Evolutionary conservation across 345 rosid species (phyloP).

Genomic region (Pistacia integerrima): DNA sequence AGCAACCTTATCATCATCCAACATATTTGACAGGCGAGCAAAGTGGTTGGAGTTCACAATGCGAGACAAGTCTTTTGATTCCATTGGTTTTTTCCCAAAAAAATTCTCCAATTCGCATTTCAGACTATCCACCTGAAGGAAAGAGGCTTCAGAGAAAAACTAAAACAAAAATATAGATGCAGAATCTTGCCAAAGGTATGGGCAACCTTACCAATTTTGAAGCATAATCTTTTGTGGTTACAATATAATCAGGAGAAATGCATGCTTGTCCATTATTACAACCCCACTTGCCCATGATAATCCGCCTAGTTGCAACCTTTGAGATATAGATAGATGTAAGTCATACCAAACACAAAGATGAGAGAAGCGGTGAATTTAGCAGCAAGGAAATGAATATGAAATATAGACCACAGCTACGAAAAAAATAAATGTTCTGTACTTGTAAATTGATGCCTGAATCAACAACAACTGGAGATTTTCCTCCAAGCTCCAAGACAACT

Average conservation of each 20-base stretch:
- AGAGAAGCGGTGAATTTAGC: constrained; percentile 1
- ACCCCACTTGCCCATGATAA: constrained; percentile 91
- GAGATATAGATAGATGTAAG: constrained; percentile 21
- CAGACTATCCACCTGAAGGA: constrained; percentile 59
- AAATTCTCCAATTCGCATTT: constrained; percentile 64
- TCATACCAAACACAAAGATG: constrained; percentile 12
- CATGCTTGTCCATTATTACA: constrained; percentile 94
- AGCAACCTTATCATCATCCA: constrained; percentile 88
- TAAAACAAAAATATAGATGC: constrained; percentile 9
- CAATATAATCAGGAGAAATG: constrained; percentile 77
- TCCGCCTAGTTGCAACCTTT: constrained; percentile 78
- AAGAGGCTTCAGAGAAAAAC: constrained; percentile 19
- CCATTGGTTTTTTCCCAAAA: constrained; percentile 78
- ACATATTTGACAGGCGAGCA: constrained; percentile 63
- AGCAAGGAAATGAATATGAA: constrained; percentile 6
- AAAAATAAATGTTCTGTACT: constrained; percentile 34
- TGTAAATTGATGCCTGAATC: constrained; percentile 71
- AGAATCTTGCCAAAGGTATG: constrained; percentile 18
- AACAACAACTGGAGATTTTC: constrained; percentile 84
- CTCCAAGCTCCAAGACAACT: constrained; percentile 91
- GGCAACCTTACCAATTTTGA: constrained; percentile 65
- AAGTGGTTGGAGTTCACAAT: constrained; percentile 85
- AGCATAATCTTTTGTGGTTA: constrained; percentile 73
- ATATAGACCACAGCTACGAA: not conserved
- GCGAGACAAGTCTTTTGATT: constrained; percentile 81